phyloP scores from a whole-genome alignment of 805 yeast species.

The Suhomyces vadensis region DNA sequence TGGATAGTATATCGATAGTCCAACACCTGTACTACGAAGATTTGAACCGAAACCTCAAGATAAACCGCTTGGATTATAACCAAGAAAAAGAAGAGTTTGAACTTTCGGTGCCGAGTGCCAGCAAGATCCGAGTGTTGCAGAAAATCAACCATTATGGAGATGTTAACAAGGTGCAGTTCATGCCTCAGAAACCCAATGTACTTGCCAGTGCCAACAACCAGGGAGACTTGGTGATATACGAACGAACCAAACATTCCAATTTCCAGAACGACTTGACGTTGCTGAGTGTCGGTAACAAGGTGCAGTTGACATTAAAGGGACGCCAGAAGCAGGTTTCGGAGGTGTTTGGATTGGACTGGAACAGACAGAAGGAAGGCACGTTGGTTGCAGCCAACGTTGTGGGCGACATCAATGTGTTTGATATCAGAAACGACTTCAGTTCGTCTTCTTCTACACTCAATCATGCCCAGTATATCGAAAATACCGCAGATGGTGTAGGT shows the following conservation, averaged over 20 bases:
- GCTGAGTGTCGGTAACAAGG: conserved; percentile 37
- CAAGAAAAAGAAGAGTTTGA: conserved; percentile 44
- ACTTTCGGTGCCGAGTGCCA: conserved; percentile 22
- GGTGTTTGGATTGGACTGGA: conserved; percentile 78
- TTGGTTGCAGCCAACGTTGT: conserved; percentile 62
- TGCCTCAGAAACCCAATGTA: conserved; percentile 87
- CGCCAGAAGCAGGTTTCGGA: conserved; percentile 43
- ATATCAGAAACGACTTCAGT: conserved; percentile 46
- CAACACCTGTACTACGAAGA: conserved; percentile 34
- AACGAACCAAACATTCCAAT: conserved; percentile 73
- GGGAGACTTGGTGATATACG: conserved; percentile 70
- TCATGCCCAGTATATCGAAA: conserved; percentile 5
- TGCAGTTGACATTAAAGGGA: conserved; percentile 51
- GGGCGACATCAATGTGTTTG: conserved; percentile 68
- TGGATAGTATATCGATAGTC: conserved; percentile 46
- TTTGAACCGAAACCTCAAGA: conserved; percentile 36
- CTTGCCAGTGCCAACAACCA: conserved; percentile 67
- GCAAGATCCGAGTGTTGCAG: conserved; percentile 45
- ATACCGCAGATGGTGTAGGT: no score
- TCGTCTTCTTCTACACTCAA: neutral
- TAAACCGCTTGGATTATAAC: conserved; percentile 37
- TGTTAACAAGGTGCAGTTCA: conserved; percentile 67
- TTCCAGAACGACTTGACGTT: conserved; percentile 28
- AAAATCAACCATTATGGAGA: conserved; percentile 69
- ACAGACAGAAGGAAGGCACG: conserved; percentile 56